These are phyloP conservation scores for Mycena vulgaris DNA, from an alignment of 768 basidiomycete species.

Conservation along the genomic window DNA sequence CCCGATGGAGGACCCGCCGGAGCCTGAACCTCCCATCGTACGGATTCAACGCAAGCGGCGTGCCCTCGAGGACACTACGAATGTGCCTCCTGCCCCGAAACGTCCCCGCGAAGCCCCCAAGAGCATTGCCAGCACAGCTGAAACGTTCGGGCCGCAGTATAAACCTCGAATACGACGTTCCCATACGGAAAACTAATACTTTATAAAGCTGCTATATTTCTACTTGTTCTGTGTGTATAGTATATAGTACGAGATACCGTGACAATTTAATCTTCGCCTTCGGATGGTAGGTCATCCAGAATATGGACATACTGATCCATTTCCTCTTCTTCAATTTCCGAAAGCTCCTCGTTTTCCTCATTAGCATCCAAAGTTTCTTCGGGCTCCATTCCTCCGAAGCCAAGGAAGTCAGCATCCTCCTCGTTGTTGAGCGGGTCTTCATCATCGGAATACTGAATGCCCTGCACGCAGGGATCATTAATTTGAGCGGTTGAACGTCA, in stretches of 20 bases:
- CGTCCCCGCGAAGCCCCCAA: background rate
- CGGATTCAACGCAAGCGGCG: background rate
- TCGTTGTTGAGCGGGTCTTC: background rate
- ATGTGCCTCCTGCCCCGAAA: background rate
- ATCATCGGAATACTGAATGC: slow-evolving; percentile 15
- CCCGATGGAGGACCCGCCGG: background rate
- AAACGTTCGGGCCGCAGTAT: slow-evolving; percentile 9
- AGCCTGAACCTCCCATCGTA: background rate
- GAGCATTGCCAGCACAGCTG: background rate
- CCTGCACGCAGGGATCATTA: background rate
- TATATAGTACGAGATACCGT: no score
- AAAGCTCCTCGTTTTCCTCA: no score
- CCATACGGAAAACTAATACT: background rate
- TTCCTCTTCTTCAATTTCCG: no score
- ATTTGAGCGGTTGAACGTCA: no score
- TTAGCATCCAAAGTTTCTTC: background rate
- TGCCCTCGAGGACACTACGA: slow-evolving; percentile 10
- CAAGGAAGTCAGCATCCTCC: background rate
- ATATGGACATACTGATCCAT: no score
- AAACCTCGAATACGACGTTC: background rate
- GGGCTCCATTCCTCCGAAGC: background rate
- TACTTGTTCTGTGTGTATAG: no score
- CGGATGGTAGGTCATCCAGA: background rate
- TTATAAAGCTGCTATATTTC: background rate
- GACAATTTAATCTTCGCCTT: background rate